phyloP scores from a whole-genome alignment of 345 rosid genomes.

The Hypericum androsaemum region DNA sequence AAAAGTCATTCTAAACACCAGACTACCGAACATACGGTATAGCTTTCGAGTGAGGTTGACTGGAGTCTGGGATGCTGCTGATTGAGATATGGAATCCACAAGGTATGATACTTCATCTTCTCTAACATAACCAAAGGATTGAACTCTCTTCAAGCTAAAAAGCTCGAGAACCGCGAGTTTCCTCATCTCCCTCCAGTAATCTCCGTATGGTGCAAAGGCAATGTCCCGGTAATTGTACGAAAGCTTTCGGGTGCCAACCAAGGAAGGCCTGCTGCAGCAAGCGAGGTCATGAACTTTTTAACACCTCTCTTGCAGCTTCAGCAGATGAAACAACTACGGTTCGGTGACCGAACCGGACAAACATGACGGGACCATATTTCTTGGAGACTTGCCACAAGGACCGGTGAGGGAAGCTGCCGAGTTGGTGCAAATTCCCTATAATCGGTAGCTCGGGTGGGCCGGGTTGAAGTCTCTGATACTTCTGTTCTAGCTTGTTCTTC shows the following conservation, averaged over 20 bases:
- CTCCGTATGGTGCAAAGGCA: slow-evolving; percentile 8
- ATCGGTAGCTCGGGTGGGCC: slow-evolving; percentile 2
- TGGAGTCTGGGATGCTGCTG: too few relatives aligned
- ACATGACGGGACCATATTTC: slow-evolving; percentile 10
- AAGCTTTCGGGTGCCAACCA: background rate
- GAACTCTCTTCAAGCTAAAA: background rate
- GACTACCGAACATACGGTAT: too few relatives aligned
- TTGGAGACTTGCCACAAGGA: background rate
- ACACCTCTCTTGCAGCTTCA: background rate
- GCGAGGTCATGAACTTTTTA: slow-evolving; percentile 7
- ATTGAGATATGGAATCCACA: background rate
- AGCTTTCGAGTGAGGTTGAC: too few relatives aligned
- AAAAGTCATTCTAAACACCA: too few relatives aligned
- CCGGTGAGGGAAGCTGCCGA: background rate
- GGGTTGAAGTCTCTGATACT: background rate
- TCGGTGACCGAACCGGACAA: background rate
- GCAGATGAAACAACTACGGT: background rate
- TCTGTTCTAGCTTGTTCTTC: too few relatives aligned
- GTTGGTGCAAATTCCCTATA: slow-evolving; percentile 8
- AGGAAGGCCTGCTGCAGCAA: slow-evolving; percentile 1
- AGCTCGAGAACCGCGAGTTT: background rate
- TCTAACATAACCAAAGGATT: background rate
- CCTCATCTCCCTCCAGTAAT: slow-evolving; percentile 13
- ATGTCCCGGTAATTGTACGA: slow-evolving; percentile 9
- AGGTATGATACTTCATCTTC: background rate